These are phyloP conservation scores for Thermoascus crustaceus DNA, from an alignment of 2,329 filamentous ascomycete species.

Conservation along the genomic window DNA sequence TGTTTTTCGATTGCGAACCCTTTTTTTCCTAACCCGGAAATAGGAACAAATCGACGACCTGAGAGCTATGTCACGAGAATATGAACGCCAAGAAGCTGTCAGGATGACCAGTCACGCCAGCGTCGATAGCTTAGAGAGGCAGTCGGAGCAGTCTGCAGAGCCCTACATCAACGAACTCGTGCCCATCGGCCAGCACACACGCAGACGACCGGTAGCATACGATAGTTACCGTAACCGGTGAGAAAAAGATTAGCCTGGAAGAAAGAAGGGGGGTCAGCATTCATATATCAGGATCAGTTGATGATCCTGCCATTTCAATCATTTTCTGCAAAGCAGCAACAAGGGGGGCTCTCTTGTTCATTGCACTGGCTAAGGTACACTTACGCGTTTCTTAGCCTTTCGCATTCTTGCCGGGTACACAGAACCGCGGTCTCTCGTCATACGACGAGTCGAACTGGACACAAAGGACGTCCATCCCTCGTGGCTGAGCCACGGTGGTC, in stretches of 20 bases:
- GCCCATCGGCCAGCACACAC: constrained; percentile 24
- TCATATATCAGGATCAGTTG: not conserved
- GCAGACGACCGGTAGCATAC: constrained; percentile 20
- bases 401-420: constrained; percentile 4
- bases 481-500: not conserved
- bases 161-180: constrained; percentile 39
- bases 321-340: constrained; percentile 1
- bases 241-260: not conserved
- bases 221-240: constrained; percentile 15
- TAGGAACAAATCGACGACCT: constrained; percentile 45
- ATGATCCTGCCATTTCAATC: constrained; percentile 2
- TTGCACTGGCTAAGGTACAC: not conserved
- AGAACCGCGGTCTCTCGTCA: constrained; percentile 4
- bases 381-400: not conserved
- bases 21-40: constrained; percentile 3
- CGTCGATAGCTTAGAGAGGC: constrained; percentile 12
- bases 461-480: not conserved
- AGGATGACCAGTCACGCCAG: constrained; percentile 32
- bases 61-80: constrained; percentile 39
- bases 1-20: no score
- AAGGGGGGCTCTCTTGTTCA: constrained; percentile 6
- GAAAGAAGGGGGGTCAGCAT: not conserved
- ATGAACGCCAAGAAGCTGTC: constrained; percentile 40
- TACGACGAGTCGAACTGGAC: constrained; percentile 2
- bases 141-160: constrained; percentile 24